Evolutionary conservation across 108 stramenopile genomes (phyloP), one percentile per base, ranked within the genome.

Genomic region (Discostella pseudostelligera): DNA sequence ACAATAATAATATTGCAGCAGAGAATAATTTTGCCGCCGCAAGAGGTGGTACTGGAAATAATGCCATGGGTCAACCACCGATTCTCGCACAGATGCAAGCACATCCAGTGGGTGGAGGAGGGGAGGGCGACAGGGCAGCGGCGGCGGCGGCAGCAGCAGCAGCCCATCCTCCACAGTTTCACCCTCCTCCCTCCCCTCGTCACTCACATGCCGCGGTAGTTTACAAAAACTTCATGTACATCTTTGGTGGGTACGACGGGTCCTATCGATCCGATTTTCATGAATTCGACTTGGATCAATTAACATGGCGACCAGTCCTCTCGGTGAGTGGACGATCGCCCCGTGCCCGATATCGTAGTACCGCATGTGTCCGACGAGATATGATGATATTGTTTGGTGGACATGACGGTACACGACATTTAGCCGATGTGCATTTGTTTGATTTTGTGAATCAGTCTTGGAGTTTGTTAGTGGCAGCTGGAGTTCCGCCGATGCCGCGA

Each of bases 191-290:
- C 4, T 92, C 89, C 3, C 89, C 96, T 11, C 85, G 98, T 8
- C 97, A 98, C 73, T 95, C 94, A 1, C 98, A 99, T 62, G 84
- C 96, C 10, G 96, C 96, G 8, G 92, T 95, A 6, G 96, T 97
- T 2, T 67, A 93, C 64, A 71, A 77, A 12, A 67, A 96, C 61
- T 76, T 69, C 45, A 69, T 97, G 69, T 98, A 89, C 59, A 80
- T 97, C 7, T 96, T 90, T 72, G 96, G 96, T 32, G 93, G 93
- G 11, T 89, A 89, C 49, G 98, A 97, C 65, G 98, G 98, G 36
- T 79, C 79, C 26, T 99, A 99, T 81, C 85, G 95, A 47, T 82
- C 81, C 17, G 96, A 97, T 71, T 79, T 95, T 58, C 85, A 93
- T 57, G 84, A 92, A 78, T 99, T 90, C 69, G 81, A 96, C 58